A percentile compares a stretch with the other conserved stretches of the same genome.
phyloP scores from a whole-genome alignment of 2,329 filamentous ascomycete genomes.

The Aureobasidium sp. region DNA sequence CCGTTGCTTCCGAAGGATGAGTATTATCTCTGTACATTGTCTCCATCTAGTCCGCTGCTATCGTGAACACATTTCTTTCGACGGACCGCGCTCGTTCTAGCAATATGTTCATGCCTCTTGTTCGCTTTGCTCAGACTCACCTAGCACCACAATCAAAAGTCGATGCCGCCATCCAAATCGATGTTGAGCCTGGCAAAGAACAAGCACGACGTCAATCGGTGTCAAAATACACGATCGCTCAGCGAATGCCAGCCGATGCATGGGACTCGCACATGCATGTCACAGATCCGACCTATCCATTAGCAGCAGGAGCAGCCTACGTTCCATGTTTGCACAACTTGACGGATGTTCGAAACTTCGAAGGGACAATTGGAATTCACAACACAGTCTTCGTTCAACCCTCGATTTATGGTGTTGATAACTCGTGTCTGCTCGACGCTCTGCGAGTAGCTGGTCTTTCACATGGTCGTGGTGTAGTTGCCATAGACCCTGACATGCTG shows the following conservation, averaged over 20 bases:
- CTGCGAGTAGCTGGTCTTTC: constrained; percentile 20
- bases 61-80: not conserved
- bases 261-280: constrained; percentile 62
- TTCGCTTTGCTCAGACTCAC: not conserved
- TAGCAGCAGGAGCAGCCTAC: constrained; percentile 46
- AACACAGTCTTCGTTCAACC: constrained; percentile 26
- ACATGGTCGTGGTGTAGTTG: constrained; percentile 26
- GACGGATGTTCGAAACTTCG: constrained; percentile 39
- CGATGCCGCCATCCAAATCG: not conserved
- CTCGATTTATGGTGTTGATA: constrained; percentile 29
- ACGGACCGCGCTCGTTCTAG: not conserved
- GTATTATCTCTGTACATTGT: not conserved
- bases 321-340: constrained; percentile 44
- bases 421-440: constrained; percentile 27
- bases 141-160: not conserved
- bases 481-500: constrained; percentile 24
- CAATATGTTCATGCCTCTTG: not conserved
- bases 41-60: not conserved
- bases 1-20: not conserved
- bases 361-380: constrained; percentile 22
- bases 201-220: not conserved
- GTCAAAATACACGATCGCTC: not conserved
- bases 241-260: constrained; percentile 39
- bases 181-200: not conserved
- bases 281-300: constrained; percentile 48